Percentiles rank a stretch among this genome's conserved stretches.
Evolutionary conservation across 768 basidiomycete genomes (phyloP).

Genomic region (Vararia minispora): DNA sequence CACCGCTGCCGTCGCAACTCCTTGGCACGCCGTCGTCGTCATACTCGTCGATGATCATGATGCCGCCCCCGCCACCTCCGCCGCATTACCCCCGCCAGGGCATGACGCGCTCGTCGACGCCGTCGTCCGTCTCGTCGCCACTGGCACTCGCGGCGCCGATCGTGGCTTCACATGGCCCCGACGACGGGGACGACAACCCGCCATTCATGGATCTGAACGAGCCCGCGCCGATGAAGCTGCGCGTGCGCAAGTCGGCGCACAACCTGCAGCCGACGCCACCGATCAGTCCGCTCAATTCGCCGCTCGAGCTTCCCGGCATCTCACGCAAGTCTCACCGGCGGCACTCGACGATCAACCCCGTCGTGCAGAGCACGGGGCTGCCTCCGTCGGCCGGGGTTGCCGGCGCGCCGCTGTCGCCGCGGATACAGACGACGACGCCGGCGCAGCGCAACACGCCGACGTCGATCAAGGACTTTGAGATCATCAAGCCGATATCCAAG

Average conservation of each 20-base stretch:
- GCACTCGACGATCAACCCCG: constrained; percentile 42
- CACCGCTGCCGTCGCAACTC: too few species aligned
- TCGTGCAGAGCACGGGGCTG: constrained; percentile 45
- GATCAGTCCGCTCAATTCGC: constrained; percentile 55
- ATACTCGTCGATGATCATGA: too few species aligned
- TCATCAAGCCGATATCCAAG: constrained; percentile 98
- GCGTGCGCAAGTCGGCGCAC: constrained; percentile 54
- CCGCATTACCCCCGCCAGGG: constrained; percentile 28
- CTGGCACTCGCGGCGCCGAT: constrained; percentile 80
- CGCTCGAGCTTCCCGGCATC: constrained; percentile 38
- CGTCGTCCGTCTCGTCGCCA: constrained; percentile 82
- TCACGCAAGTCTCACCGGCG: constrained; percentile 53
- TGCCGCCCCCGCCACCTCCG: constrained; percentile 18
- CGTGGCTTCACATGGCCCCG: constrained; percentile 51
- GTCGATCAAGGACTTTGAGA: constrained; percentile 97
- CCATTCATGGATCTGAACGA: constrained; percentile 64
- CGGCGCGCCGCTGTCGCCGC: constrained; percentile 67
- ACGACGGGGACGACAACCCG: constrained; percentile 40
- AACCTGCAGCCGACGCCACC: constrained; percentile 57
- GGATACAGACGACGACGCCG: constrained; percentile 70
- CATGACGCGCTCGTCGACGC: constrained; percentile 71
- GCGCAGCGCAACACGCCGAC: constrained; percentile 71
- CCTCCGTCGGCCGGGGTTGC: constrained; percentile 29
- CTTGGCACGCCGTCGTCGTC: too few species aligned
- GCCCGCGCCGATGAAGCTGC: constrained; percentile 31